These are phyloP conservation scores for Eimeria necatrix DNA, from an alignment of 169 alveolate species.

Conservation along the genomic window DNA sequence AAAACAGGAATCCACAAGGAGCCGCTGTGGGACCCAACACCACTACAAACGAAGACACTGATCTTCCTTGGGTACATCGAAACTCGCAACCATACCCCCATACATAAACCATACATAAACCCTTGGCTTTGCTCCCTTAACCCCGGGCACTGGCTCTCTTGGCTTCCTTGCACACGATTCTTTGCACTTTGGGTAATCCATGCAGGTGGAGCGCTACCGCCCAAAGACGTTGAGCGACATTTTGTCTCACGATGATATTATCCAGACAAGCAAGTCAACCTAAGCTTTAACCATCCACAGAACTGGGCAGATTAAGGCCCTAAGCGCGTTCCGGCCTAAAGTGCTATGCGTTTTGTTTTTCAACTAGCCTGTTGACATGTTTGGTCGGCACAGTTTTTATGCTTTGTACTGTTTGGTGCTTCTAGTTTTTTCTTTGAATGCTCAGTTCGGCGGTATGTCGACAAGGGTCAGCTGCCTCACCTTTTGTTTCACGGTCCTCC, in stretches of 20 bases:
- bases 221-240: slow-evolving; percentile 96
- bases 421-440: background rate
- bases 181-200: no score
- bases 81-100: background rate
- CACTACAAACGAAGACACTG: background rate
- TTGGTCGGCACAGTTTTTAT: background rate
- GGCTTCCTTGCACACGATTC: no score
- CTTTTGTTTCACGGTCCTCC: slow-evolving; percentile 94
- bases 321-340: background rate
- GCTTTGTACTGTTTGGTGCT: background rate
- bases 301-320: background rate
- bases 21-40: background rate
- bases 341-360: background rate
- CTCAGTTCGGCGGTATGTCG: slow-evolving; percentile 74
- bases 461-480: slow-evolving; percentile 80
- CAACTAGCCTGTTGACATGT: background rate
- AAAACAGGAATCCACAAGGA: slow-evolving; percentile 14
- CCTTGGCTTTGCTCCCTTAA: background rate
- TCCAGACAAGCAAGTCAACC: slow-evolving; percentile 92
- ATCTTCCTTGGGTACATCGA: slow-evolving; percentile 26
- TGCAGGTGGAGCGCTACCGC: slow-evolving; percentile 97
- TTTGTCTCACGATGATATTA: slow-evolving; percentile 96
- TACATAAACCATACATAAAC: background rate
- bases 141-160: background rate
- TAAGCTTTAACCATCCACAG: no score